Percentiles rank a stretch among this genome's conserved stretches.
Evolutionary conservation across 441 rosid species (phyloP).

Genomic region (Erodium chrysanthum): DNA sequence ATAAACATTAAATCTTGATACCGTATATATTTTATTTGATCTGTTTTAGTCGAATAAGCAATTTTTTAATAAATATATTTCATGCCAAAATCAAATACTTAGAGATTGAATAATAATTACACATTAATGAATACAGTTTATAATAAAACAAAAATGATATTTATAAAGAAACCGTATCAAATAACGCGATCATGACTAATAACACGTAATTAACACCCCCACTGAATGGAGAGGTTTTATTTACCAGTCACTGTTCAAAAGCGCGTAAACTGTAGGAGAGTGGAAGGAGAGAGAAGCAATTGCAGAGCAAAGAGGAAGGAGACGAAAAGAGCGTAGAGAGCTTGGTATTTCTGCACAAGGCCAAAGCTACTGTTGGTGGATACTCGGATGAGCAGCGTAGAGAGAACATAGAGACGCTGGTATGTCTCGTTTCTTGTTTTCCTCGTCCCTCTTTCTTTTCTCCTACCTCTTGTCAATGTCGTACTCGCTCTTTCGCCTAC

Average conservation of each 20-base stretch:
- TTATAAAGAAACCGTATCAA: no score
- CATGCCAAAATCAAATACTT: no score
- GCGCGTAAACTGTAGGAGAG: not conserved
- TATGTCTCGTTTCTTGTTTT: not conserved
- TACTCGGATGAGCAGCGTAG: not conserved
- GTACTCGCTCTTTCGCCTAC: not conserved
- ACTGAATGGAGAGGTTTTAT: no score
- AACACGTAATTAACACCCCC: no score
- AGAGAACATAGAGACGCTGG: not conserved
- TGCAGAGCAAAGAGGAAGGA: not conserved
- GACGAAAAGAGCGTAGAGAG: not conserved
- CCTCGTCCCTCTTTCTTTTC: not conserved
- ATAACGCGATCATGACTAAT: no score
- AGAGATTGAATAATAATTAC: no score
- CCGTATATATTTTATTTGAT: no score
- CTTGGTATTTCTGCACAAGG: not conserved
- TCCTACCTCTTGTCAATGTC: not conserved
- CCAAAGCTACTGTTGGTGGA: not conserved
- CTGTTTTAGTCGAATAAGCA: no score
- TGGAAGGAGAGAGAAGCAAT: not conserved
- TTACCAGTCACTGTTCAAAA: not conserved
- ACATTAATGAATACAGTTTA: no score
- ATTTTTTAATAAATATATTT: no score
- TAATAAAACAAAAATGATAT: no score
- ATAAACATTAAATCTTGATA: no score